Evolutionary conservation across 202 grass and related monocot species (phyloP).

Genomic region (Dendrocalamus latiflorus): DNA sequence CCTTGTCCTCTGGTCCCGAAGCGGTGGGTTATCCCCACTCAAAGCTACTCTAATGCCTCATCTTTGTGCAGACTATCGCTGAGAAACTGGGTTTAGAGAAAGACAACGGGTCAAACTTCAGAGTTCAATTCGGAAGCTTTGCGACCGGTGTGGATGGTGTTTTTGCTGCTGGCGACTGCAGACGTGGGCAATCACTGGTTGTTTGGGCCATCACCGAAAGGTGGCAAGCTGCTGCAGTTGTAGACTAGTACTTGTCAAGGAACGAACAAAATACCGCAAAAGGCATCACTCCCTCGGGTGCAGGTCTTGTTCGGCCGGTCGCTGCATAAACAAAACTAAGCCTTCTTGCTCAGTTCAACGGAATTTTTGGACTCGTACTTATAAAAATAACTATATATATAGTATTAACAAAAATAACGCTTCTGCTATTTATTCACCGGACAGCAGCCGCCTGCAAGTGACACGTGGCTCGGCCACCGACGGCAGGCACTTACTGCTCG

Average conservation of each 20-base stretch:
- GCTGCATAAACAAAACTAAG: conserved; percentile 37
- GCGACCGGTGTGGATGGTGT: conserved; percentile 80
- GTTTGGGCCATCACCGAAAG: too few species aligned
- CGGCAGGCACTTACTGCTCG: rapidly evolving
- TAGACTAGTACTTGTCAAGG: conserved; percentile 69
- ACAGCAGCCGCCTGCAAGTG: too few species aligned
- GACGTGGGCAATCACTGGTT: conserved; percentile 91
- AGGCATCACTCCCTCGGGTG: conserved; percentile 21
- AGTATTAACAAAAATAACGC: too few species aligned
- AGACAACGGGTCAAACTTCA: conserved; percentile 88
- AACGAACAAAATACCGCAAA: conserved; percentile 23
- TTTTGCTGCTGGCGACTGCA: conserved; percentile 90
- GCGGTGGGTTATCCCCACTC: conserved; percentile 39
- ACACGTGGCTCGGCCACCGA: too few species aligned
- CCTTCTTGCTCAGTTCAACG: not conserved
- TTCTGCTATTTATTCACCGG: rapidly evolving
- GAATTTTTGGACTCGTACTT: too few species aligned
- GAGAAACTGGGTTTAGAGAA: conserved; percentile 72
- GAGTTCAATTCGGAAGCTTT: conserved; percentile 79
- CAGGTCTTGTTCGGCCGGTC: conserved; percentile 56
- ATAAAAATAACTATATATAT: too few species aligned
- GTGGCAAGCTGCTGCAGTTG: conserved; percentile 65
- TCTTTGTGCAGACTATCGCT: conserved; percentile 62
- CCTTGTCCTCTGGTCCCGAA: conserved; percentile 88
- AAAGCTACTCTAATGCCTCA: not conserved